phyloP scores from a whole-genome alignment of 1,284 basidiomycete species.

The Crepidotus sp. region DNA sequence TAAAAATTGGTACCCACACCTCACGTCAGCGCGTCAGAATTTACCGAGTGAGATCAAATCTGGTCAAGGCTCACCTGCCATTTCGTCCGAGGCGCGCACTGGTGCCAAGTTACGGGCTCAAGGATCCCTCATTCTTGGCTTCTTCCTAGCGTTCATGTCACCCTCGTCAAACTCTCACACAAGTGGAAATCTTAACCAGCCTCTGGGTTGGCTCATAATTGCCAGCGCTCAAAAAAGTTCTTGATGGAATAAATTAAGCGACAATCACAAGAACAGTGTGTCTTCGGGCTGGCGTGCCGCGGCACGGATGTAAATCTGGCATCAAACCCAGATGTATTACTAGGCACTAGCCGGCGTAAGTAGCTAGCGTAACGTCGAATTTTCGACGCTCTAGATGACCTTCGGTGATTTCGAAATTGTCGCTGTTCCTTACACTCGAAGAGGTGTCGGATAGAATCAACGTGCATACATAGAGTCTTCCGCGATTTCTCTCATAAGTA shows the following conservation, averaged over 20 bases:
- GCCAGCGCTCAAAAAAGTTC: neutral
- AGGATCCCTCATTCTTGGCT: constrained; percentile 7
- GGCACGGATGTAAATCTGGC: constrained; percentile 7
- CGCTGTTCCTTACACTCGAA: neutral
- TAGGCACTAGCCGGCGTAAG: too few species aligned
- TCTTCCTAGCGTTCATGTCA: constrained; percentile 2
- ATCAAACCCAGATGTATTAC: too few species aligned
- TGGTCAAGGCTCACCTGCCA: constrained; percentile 6
- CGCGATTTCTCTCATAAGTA: too few species aligned
- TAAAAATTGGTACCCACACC: constrained; percentile 7
- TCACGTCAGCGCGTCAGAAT: constrained; percentile 5
- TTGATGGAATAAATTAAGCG: constrained; percentile 7
- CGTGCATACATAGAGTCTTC: too few species aligned
- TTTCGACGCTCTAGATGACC: neutral
- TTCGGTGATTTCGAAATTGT: neutral
- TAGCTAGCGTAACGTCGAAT: neutral
- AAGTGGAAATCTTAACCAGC: constrained; percentile 1
- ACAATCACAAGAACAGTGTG: constrained; percentile 1
- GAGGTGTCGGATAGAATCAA: neutral
- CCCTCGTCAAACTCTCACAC: constrained; percentile 3
- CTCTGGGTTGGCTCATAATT: constrained; percentile 1
- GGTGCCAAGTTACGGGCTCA: constrained; percentile 14
- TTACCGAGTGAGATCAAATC: constrained; percentile 11
- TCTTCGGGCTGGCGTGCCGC: constrained; percentile 3
- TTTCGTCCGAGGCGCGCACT: constrained; percentile 10